These are phyloP conservation scores for Medakamo hakoo DNA, from an alignment of 139 green algal species.

Conservation along the genomic window DNA sequence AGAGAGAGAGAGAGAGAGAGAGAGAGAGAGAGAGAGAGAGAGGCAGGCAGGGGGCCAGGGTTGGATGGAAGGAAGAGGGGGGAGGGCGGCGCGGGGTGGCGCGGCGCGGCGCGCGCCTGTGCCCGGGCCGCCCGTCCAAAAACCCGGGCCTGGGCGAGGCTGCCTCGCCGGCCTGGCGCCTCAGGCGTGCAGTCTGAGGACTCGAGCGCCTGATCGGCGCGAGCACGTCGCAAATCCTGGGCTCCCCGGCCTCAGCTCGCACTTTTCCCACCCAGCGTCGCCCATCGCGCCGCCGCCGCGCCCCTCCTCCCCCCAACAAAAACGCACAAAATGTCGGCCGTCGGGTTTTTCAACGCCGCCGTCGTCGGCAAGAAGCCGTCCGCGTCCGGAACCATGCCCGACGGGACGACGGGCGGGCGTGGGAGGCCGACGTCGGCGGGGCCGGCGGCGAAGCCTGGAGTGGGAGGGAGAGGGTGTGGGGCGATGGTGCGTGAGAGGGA, in stretches of 20 bases:
- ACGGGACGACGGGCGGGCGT: too few species aligned
- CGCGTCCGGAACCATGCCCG: background rate
- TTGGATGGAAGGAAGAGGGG: too few species aligned
- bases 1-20: too few species aligned
- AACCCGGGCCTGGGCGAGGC: too few species aligned
- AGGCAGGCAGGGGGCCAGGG: too few species aligned
- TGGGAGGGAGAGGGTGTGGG: background rate
- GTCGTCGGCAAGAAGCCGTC: constrained; percentile 26
- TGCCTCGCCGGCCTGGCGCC: too few species aligned
- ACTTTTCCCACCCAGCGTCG: background rate
- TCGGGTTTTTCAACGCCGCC: constrained; percentile 56
- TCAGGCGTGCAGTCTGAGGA: too few species aligned
- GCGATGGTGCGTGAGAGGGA: background rate
- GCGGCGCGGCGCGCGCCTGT: too few species aligned
- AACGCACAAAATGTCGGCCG: constrained; percentile 28
- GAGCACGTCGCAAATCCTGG: background rate
- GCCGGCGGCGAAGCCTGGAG: background rate
- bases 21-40: too few species aligned
- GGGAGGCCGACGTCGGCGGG: background rate
- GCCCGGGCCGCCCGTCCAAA: too few species aligned
- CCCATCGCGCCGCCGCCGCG: background rate
- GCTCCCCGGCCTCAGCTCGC: background rate
- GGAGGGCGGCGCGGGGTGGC: too few species aligned
- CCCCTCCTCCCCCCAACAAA: background rate
- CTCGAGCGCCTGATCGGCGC: background rate